These are phyloP conservation scores for Kwoniella sp. DNA, from an alignment of 768 basidiomycete species.

Conservation along the genomic window DNA sequence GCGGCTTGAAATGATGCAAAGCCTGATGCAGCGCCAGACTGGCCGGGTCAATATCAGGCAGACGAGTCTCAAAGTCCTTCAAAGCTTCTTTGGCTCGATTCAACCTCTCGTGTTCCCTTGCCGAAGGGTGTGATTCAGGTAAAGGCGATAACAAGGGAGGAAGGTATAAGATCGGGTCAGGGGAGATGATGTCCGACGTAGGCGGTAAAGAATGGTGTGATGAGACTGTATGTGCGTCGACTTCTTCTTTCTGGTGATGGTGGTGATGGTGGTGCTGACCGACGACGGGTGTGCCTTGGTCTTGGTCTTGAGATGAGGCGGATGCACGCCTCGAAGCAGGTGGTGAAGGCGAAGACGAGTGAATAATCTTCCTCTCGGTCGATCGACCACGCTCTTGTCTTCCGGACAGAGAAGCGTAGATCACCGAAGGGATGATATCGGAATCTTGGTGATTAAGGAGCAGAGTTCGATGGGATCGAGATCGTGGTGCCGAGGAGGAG, in stretches of 20 bases:
- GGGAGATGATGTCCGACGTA: constrained; percentile 22
- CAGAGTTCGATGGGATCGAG: background rate
- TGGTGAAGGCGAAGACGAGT: constrained; percentile 18
- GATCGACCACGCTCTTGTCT: constrained; percentile 12
- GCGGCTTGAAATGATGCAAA: constrained; percentile 72
- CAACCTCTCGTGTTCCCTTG: constrained; percentile 6
- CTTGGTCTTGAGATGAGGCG: background rate
- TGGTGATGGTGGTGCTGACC: too few relatives aligned
- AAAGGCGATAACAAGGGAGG: constrained; percentile 81
- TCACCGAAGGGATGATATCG: constrained; percentile 22
- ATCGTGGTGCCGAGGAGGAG: constrained; percentile 10
- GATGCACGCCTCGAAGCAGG: constrained; percentile 3
- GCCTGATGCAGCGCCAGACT: constrained; percentile 84
- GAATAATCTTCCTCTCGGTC: constrained; percentile 15
- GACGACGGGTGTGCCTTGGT: too few relatives aligned
- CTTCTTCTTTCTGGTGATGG: background rate
- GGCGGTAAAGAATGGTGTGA: constrained; percentile 42
- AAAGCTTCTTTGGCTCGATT: constrained; percentile 23
- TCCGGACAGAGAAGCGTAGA: constrained; percentile 12
- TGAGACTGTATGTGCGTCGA: constrained; percentile 19
- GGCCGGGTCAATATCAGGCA: constrained; percentile 82
- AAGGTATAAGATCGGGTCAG: constrained; percentile 66
- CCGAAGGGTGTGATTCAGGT: constrained; percentile 29
- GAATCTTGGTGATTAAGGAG: constrained; percentile 15
- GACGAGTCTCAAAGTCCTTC: constrained; percentile 68